Conservation (phyloP, 148 eudicot species). For the Silene latifolia region DNA sequence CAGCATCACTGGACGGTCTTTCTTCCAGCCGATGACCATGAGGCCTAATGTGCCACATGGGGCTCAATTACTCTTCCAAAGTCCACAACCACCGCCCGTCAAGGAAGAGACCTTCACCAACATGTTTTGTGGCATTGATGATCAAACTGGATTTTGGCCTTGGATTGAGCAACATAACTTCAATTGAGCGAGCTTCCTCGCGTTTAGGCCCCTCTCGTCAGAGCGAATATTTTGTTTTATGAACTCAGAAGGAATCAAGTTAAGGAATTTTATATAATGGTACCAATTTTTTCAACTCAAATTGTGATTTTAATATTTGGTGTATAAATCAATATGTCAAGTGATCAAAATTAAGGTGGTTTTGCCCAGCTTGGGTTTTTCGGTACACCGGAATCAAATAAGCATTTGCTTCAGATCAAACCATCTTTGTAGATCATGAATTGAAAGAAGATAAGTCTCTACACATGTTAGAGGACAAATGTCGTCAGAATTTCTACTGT, state of each 20-base stretch:
- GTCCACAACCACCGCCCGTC: conserved; percentile 45
- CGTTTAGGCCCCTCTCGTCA: conserved; percentile 3
- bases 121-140: conserved; percentile 80
- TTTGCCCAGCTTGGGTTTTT: not conserved
- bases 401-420: conserved; percentile 13
- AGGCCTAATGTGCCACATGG: conserved; percentile 41
- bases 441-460: not conserved
- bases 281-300: not conserved
- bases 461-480: not conserved
- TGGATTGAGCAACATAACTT: conserved; percentile 87
- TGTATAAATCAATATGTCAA: conserved; percentile 38
- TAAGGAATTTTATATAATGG: conserved; percentile 27
- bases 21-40: conserved; percentile 54
- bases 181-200: conserved; percentile 41
- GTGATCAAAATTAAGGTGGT: conserved; percentile 25
- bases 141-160: conserved; percentile 82
- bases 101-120: conserved; percentile 75
- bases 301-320: conserved; percentile 13
- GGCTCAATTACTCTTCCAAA: conserved; percentile 48
- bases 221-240: conserved; percentile 28
- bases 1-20: conserved; percentile 27
- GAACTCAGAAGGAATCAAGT: conserved; percentile 23
- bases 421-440: not conserved
- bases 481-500: not conserved
- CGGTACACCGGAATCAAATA: conserved; percentile 14